Conservation (phyloP, 345 rosid species). For the Gossypium bickii region DNA sequence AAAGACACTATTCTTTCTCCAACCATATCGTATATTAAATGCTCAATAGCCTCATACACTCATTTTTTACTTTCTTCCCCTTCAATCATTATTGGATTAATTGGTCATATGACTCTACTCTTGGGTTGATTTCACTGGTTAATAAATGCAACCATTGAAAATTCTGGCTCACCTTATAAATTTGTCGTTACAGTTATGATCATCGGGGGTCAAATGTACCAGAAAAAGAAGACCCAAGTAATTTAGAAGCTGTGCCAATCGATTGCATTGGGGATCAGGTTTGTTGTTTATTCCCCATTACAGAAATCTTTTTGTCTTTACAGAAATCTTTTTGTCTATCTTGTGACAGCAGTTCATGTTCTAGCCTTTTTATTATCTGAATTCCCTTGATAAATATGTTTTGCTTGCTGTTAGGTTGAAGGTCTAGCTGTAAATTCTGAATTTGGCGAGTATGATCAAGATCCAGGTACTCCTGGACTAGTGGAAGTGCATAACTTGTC, state of each 20-base stretch:
- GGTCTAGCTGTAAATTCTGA: conserved; percentile 42
- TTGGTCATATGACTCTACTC: background rate
- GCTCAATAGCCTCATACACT: background rate
- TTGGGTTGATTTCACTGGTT: background rate
- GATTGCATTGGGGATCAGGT: conserved; percentile 60
- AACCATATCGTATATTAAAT: background rate
- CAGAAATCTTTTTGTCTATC: background rate
- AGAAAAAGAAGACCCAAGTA: conserved; percentile 27
- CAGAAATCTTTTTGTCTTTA: background rate
- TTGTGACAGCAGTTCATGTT: background rate
- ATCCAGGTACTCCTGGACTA: conserved; percentile 87
- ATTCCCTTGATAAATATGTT: background rate
- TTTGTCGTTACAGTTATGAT: conserved; percentile 44
- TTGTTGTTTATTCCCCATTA: conserved; percentile 2
- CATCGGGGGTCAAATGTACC: conserved; percentile 38
- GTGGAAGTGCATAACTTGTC: conserved; percentile 67
- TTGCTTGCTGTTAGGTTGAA: conserved; percentile 40
- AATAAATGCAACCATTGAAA: background rate
- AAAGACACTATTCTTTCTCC: background rate
- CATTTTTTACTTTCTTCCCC: background rate
- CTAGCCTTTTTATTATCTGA: conserved; percentile 2
- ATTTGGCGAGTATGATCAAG: conserved; percentile 66
- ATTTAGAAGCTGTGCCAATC: conserved; percentile 35
- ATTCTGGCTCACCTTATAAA: background rate
- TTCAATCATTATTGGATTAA: background rate